Evolutionary conservation across 139 green algal species (phyloP), one percentile per base, ranked within the genome.

Genomic region (Desmodesmus armatus): DNA sequence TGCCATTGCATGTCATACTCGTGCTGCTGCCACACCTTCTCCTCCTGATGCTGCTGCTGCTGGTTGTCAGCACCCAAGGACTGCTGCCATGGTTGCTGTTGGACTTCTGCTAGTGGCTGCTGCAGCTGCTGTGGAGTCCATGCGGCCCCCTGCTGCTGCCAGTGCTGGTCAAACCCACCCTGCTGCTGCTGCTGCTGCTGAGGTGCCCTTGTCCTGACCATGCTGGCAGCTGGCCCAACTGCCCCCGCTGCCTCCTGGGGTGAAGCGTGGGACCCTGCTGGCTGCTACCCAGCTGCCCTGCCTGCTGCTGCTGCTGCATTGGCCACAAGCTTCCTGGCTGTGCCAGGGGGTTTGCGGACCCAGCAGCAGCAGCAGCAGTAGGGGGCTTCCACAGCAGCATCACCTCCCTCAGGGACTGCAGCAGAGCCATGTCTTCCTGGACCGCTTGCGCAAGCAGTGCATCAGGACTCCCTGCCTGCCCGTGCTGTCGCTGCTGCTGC

Each of bases 251-350:
- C 47, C 47, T 55, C 47, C 13, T 7, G 47, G 7, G 47, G 47
- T 55, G 47, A 55, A 21, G 47, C 7, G 13, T 7, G 9, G 13
- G 47, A 55, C 7, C 19, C 31, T 25, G 65, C 31, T n/a, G 5
- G 25, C 33, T 72, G 65, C 33, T 25, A 5, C 13, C 19, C 15
- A 40, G 70, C 70, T 58, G 70, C 70, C 7, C 41, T 23, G 9
- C 35, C 49, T 13, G 73, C 73, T 43, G 43, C 43, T 63, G 27
- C 71, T 29, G 43, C 43, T 69, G 73, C 73, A 37, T 80, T 49
- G 23, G 47, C 73, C 2, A 33, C 17, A 47, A 80, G 31, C 49
- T 23, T 43, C 0, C 31, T 35, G 31, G 41, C 33, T 25, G 67
- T 19, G 27, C 47, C 73, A 49, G 73, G 31, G 51, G 73, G n/a